Percentiles rank a stretch among this genome's conserved stretches.
phyloP scores from a whole-genome alignment of 805 yeast genomes.

The Clavispora fructus region DNA sequence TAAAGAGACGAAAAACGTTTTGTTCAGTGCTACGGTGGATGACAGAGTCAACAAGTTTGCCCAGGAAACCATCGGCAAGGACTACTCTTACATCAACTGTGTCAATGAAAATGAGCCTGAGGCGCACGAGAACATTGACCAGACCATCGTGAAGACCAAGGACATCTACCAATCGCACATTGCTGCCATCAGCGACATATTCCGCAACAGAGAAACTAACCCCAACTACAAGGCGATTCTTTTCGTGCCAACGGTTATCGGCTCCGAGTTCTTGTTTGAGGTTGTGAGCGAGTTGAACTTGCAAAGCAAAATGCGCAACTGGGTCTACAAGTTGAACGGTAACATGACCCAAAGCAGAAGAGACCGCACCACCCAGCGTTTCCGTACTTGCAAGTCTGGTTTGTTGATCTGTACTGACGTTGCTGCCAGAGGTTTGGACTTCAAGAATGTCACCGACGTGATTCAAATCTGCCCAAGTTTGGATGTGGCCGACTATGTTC shows the following conservation, averaged over 20 bases:
- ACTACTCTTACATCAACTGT: constrained; percentile 64
- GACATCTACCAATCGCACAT: constrained; percentile 53
- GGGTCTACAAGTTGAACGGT: constrained; percentile 54
- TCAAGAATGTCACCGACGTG: constrained; percentile 82
- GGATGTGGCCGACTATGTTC: constrained; percentile 76
- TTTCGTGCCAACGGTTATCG: constrained; percentile 72
- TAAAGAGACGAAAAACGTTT: constrained; percentile 51
- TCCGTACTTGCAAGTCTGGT: constrained; percentile 43
- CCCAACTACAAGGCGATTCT: constrained; percentile 68
- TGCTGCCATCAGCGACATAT: constrained; percentile 51
- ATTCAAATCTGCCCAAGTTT: constrained; percentile 76
- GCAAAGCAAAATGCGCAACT: constrained; percentile 3
- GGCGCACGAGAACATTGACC: constrained; percentile 69
- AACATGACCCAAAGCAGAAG: constrained; percentile 66
- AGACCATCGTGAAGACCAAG: constrained; percentile 52
- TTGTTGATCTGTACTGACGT: constrained; percentile 84
- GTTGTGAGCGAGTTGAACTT: constrained; percentile 23
- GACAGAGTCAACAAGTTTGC: constrained; percentile 64
- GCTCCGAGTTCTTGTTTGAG: constrained; percentile 54
- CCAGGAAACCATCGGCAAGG: constrained; percentile 44
- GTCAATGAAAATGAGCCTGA: constrained; percentile 70
- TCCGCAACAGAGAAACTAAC: constrained; percentile 30
- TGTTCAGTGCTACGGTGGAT: constrained; percentile 88
- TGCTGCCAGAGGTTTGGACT: constrained; percentile 95
- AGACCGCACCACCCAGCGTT: constrained; percentile 50